These are phyloP conservation scores for Rhododendron williamsianum DNA, from an alignment of 148 eudicot genomes.

Conservation along the genomic window DNA sequence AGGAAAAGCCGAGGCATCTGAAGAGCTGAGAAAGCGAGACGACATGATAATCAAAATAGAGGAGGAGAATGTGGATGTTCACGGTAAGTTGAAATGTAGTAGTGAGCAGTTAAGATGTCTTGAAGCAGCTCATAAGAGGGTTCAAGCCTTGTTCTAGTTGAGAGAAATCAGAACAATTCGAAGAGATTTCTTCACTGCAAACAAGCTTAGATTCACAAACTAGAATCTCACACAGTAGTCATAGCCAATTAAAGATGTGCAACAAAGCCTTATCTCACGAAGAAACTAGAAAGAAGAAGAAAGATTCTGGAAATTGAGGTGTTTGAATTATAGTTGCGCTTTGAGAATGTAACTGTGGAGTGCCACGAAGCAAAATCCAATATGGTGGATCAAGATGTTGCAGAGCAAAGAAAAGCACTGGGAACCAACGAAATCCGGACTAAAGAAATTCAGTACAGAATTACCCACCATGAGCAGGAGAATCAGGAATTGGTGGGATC, in stretches of 20 bases:
- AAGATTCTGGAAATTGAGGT: too few species aligned
- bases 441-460: constrained; percentile 48
- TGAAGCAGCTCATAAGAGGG: constrained; percentile 60
- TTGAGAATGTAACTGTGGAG: too few species aligned
- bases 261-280: constrained; percentile 69
- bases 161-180: constrained; percentile 36
- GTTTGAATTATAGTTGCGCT: too few species aligned
- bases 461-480: constrained; percentile 26
- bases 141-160: constrained; percentile 51
- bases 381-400: too few species aligned
- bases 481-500: too few species aligned
- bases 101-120: too few species aligned
- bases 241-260: constrained; percentile 46
- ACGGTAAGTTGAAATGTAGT: neutral
- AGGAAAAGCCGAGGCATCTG: constrained; percentile 28
- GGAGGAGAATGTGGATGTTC: constrained; percentile 39
- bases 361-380: too few species aligned
- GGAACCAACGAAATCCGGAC: constrained; percentile 49
- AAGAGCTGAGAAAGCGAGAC: constrained; percentile 46
- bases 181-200: constrained; percentile 51
- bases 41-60: constrained; percentile 46
- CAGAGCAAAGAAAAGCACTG: too few species aligned
- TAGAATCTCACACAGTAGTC: constrained; percentile 48
- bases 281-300: constrained; percentile 42
- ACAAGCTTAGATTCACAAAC: constrained; percentile 52